These are phyloP conservation scores for Picochlorum costavermella DNA, from an alignment of 139 green algal species.

Conservation along the genomic window DNA sequence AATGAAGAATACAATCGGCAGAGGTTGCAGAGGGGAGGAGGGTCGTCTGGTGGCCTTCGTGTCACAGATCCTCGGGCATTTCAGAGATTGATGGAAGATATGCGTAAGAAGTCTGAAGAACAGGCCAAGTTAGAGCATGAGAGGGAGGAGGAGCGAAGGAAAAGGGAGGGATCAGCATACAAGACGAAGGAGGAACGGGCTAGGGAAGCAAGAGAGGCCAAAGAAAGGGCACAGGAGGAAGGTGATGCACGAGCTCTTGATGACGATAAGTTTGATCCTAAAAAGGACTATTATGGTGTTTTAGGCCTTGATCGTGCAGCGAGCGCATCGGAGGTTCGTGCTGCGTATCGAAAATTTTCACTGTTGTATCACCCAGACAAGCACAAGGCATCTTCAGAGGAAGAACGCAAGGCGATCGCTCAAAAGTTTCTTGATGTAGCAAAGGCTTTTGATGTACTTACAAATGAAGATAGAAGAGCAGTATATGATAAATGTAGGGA, in stretches of 20 bases:
- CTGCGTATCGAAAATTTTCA: conserved; percentile 21
- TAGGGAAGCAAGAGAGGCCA: conserved; percentile 28
- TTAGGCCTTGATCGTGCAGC: conserved; percentile 37
- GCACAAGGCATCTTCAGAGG: conserved; percentile 15
- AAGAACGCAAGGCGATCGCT: conserved; percentile 32
- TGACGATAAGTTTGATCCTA: conserved; percentile 15
- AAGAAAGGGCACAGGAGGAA: background rate
- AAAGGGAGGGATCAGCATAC: conserved; percentile 21
- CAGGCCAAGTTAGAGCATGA: conserved; percentile 19
- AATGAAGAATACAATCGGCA: conserved; percentile 17
- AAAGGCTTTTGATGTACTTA: conserved; percentile 12
- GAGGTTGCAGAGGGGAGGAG: conserved; percentile 3
- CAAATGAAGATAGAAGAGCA: conserved; percentile 26
- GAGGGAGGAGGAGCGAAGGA: conserved; percentile 15
- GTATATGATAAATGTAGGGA: conserved; percentile 31
- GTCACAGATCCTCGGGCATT: conserved; percentile 27
- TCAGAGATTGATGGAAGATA: conserved; percentile 19
- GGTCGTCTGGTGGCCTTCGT: background rate
- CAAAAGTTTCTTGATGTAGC: conserved; percentile 41
- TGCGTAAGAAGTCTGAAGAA: conserved; percentile 23
- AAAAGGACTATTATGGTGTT: conserved; percentile 64
- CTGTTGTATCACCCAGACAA: conserved; percentile 48
- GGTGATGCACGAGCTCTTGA: conserved; percentile 17
- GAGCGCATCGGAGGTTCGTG: conserved; percentile 10
- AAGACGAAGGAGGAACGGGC: conserved; percentile 34